phyloP scores from a whole-genome alignment of 495 filamentous ascomycete species.

The Penicillium salamii region DNA sequence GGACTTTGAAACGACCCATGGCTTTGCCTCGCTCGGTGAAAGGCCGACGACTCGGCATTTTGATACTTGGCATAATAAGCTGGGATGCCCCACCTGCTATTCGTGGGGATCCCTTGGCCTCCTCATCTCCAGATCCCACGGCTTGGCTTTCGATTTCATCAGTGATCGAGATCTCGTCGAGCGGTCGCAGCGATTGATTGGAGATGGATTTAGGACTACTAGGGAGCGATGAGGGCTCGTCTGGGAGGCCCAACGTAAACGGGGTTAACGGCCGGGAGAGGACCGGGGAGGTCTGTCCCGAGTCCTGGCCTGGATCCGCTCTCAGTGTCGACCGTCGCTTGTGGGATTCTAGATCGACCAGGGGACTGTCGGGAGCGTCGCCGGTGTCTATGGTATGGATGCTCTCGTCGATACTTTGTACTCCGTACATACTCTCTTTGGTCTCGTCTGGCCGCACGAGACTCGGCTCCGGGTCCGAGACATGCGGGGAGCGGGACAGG shows the following conservation, averaged over 20 bases:
- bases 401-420: conserved; percentile 61
- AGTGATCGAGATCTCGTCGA: conserved; percentile 50
- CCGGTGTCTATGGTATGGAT: conserved; percentile 19
- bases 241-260: conserved; percentile 37
- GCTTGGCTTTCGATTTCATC: conserved; percentile 51
- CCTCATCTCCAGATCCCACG: conserved; percentile 47
- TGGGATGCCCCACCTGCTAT: conserved; percentile 63
- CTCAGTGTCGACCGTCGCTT: conserved; percentile 38
- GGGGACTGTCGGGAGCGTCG: conserved; percentile 12
- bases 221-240: conserved; percentile 45
- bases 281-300: conserved; percentile 19
- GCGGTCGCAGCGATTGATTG: conserved; percentile 45
- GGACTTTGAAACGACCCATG: conserved; percentile 82
- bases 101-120: conserved; percentile 31
- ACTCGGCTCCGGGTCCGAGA: conserved; percentile 27
- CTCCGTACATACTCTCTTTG: conserved; percentile 55
- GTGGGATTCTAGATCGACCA: conserved; percentile 16
- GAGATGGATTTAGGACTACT: conserved; percentile 54
- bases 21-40: conserved; percentile 85
- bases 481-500: conserved; percentile 32
- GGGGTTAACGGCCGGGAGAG: conserved; percentile 46
- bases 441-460: conserved; percentile 13
- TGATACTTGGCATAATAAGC: conserved; percentile 96
- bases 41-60: conserved; percentile 87
- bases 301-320: conserved; percentile 21